These are phyloP conservation scores for Plantago rigida DNA, from an alignment of 305 asterid genomes.

Conservation along the genomic window DNA sequence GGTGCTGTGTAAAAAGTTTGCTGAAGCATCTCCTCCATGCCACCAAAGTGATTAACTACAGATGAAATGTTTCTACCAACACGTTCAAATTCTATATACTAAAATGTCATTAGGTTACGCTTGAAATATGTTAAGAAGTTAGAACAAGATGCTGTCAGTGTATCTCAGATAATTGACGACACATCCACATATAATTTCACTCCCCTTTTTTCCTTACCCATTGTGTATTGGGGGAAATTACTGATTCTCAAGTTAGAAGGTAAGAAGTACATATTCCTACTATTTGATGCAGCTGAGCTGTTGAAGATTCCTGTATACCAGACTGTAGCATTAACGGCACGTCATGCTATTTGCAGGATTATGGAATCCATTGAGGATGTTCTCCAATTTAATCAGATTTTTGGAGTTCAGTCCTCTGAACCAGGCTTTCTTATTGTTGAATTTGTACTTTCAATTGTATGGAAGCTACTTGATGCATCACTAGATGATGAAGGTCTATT, in stretches of 20 bases:
- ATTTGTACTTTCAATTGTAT: conserved; percentile 57
- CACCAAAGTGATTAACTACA: too few species aligned
- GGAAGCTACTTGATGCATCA: conserved; percentile 84
- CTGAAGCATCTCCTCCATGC: too few species aligned
- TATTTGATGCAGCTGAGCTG: conserved; percentile 15
- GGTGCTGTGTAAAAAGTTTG: neutral
- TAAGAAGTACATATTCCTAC: neutral
- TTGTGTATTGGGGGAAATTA: conserved; percentile 8
- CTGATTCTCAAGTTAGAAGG: conserved; percentile 22
- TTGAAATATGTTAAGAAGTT: too few species aligned
- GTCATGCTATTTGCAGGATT: conserved; percentile 49
- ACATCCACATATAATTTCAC: too few species aligned
- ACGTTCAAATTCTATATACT: too few species aligned
- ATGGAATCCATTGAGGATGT: conserved; percentile 63
- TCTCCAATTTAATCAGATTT: conserved; percentile 52
- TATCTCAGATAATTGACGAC: too few species aligned
- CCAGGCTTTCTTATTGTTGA: conserved; percentile 65
- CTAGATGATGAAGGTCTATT: conserved; percentile 77
- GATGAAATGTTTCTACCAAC: too few species aligned
- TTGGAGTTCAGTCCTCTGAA: conserved; percentile 55
- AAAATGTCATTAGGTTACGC: too few species aligned
- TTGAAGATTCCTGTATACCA: conserved; percentile 9
- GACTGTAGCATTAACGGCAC: conserved; percentile 19
- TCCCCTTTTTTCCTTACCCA: neutral
- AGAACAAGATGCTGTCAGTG: too few species aligned